A percentile compares a stretch with the other conserved stretches of the same genome.
Evolutionary conservation across 331 rosid species (phyloP).

Genomic region (Saraca asoca): DNA sequence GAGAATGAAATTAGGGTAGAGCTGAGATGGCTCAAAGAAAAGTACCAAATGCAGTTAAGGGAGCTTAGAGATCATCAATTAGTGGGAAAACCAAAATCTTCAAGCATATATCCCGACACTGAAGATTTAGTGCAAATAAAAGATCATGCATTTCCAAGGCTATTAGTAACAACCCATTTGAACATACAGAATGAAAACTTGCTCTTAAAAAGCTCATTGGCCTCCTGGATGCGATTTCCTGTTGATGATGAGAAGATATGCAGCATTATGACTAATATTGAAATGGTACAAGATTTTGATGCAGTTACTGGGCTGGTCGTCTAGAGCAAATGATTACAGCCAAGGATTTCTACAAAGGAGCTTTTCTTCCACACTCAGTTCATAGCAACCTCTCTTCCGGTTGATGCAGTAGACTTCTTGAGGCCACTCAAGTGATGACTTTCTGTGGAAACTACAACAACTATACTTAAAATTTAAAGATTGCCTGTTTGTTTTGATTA

Average conservation of each 20-base stretch:
- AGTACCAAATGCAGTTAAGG: slow-evolving; percentile 86
- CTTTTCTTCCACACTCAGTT: slow-evolving; percentile 67
- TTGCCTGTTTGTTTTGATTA: slow-evolving; percentile 3
- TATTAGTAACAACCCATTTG: slow-evolving; percentile 34
- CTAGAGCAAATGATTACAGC: slow-evolving; percentile 54
- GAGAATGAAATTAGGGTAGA: slow-evolving; percentile 94
- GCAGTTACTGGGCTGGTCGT: slow-evolving; percentile 36
- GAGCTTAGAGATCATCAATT: slow-evolving; percentile 76
- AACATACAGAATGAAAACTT: slow-evolving; percentile 33
- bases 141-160: slow-evolving; percentile 28
- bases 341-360: slow-evolving; percentile 63
- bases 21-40: slow-evolving; percentile 97
- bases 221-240: not conserved
- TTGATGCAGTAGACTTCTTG: slow-evolving; percentile 78
- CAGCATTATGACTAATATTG: slow-evolving; percentile 35
- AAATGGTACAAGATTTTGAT: slow-evolving; percentile 35
- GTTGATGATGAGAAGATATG: slow-evolving; percentile 42
- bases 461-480: slow-evolving; percentile 1
- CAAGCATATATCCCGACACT: slow-evolving; percentile 39
- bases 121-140: slow-evolving; percentile 41
- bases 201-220: slow-evolving; percentile 33
- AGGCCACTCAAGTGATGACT: slow-evolving; percentile 17
- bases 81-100: slow-evolving; percentile 43
- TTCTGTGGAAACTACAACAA: slow-evolving; percentile 21
- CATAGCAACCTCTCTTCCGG: slow-evolving; percentile 95